Evolutionary conservation across 768 basidiomycete genomes (phyloP), one percentile per base, ranked within the genome.

Genomic region (Amanita pseudoporphyria): DNA sequence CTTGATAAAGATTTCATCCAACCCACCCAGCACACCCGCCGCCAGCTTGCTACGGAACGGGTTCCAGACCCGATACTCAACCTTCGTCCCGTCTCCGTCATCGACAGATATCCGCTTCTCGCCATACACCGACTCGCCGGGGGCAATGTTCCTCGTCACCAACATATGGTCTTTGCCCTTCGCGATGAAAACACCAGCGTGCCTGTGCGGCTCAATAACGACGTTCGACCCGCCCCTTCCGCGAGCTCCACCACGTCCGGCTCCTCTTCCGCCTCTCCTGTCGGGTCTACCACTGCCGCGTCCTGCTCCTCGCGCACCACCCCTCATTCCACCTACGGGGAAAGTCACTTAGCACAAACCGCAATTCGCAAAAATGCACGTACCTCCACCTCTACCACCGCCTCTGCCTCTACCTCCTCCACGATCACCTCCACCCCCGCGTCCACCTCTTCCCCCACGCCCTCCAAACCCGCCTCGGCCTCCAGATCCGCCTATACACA

Each of bases 51-150:
- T 82, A 57, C 96, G 79, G 82, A 99, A 99, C 41, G 96, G 96
- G 72, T 99, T 99, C 96, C 96, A 99, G 26, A 99, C 96, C 49
- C 96, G 78, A 69, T 97, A 99, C 69, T 99, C 96, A 56, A 81
- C 75, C 72, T 99, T 99, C 52, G 84, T 87, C 37, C 77, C 84
- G 38, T 85, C 87, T 16, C 73, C 81, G 10, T 74, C 71, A 12
- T 93, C 90, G 60, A 97, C 79, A 13, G 84, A 81, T 67, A 97
- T 92, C 62, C 95, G 78, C 73, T 99, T 99, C 69, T 99, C 96
- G 53, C 96, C 96, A 65, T 99, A 99, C 9, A 99, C 95, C 6
- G 87, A 87, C 63, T 98, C 96, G 40, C 96, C 96, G 1, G 96
- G 96, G 35, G 89, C 92, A 64, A 99, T 79, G 68, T 97, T 98